phyloP scores from a whole-genome alignment of 805 yeast genomes.

The Kodamaea restingae region DNA sequence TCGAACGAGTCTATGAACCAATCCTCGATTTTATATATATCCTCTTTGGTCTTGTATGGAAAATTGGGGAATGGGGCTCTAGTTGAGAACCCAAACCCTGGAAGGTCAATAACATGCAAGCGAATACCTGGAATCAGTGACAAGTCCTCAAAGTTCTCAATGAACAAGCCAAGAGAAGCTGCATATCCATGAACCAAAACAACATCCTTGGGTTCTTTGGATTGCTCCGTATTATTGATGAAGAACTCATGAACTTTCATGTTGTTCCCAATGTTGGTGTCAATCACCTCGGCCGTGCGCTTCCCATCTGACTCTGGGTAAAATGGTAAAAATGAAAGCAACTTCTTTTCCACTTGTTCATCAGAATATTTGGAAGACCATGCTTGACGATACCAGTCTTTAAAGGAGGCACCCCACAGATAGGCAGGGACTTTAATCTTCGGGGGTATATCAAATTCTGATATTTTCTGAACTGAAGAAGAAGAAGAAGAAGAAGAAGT shows the following conservation, averaged over 20 bases:
- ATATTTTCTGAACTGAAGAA: neutral
- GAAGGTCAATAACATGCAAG: constrained; percentile 65
- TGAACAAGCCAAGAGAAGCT: constrained; percentile 80
- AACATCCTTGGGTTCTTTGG: constrained; percentile 43
- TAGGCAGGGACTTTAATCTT: constrained; percentile 2
- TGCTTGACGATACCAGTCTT: constrained; percentile 31
- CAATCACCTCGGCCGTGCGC: constrained; percentile 43
- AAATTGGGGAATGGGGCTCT: constrained; percentile 45
- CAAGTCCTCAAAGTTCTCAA: constrained; percentile 57
- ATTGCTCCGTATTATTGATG: constrained; percentile 46
- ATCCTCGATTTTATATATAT: constrained; percentile 34
- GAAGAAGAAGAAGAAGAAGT: neutral
- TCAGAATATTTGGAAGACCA: constrained; percentile 19
- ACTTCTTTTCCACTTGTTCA: constrained; percentile 28
- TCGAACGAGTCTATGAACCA: constrained; percentile 44
- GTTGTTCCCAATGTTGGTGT: constrained; percentile 53
- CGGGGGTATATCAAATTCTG: constrained; percentile 2
- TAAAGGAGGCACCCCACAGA: constrained; percentile 8
- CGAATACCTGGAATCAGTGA: constrained; percentile 49
- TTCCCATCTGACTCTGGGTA: constrained; percentile 50
- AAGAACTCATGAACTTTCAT: constrained; percentile 73
- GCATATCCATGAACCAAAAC: constrained; percentile 92
- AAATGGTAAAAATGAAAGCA: constrained; percentile 57
- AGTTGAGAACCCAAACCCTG: constrained; percentile 69
- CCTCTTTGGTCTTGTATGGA: constrained; percentile 27